Base-by-base conservation (phyloP, 208 protist species). In the Trypanosoma cruzi region DNA sequence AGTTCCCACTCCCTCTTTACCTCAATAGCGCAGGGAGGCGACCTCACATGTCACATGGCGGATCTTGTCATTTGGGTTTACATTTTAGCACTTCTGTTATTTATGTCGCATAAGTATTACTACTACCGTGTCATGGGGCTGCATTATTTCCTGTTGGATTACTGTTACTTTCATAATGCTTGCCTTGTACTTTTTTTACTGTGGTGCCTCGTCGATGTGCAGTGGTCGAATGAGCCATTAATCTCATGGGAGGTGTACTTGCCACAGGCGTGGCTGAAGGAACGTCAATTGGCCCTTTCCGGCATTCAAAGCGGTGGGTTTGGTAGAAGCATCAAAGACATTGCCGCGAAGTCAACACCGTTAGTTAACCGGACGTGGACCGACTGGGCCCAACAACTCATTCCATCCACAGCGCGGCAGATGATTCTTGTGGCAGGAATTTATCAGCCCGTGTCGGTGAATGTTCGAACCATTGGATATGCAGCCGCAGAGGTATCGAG, bases 121-220 rank as follows among this genome's bases (percentile, higher is more conserved):
- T 62, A 61, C 62, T 87, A 89, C 70, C 73, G 78, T 55, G 59
- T 81, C 54, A 70, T 81, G 42, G 77, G 83, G 16, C 54, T 85
- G 44, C 86, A 92, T 61, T 88, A 92, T 71, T 92, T 89, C 60
- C 79, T 92, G 40, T 76, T 89, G 24, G 86, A 92, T 56, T 89
- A 89, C 68, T 89, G 82, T 63, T 89, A 92, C 74, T 89, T 92
- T 70, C 86, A 92, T 76, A 89, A 84, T 71, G 56, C 62, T 20
- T 73, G 68, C 36, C 63, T 88, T 48, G 63, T 87, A 2, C 46
- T 85, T n/a, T 89, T 89, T 66, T 70, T 92, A 32, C 40, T 86
- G 20, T 82, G 71, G 66, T 73, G 76, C 28, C 68, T 88, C 14
- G 77, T 88, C 8, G 77, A 85, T 55, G 75, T 86, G 22, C 52